Conservation (phyloP, 768 basidiomycete genomes). For the Cubamyces lactineus region DNA sequence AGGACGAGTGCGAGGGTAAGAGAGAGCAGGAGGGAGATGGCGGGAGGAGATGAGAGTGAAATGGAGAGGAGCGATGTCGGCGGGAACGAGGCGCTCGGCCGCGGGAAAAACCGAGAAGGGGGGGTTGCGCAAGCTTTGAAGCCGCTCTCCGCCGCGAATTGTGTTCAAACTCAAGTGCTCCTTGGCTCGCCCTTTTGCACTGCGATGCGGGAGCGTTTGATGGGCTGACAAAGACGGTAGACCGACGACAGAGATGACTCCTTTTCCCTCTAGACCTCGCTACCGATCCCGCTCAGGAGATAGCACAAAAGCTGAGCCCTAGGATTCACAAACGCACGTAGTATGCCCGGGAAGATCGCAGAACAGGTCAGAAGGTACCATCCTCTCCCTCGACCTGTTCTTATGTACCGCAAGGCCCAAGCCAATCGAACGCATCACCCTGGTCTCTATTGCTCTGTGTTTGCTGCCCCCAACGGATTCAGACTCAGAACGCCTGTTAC, state of each 20-base stretch:
- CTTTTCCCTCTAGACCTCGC: neutral
- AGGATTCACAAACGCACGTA: too few species aligned
- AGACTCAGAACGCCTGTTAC: too few species aligned
- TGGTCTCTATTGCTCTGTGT: too few species aligned
- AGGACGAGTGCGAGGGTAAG: slow-evolving; percentile 5
- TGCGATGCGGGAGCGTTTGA: neutral
- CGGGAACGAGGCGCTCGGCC: slow-evolving; percentile 20
- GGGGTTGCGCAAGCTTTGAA: slow-evolving; percentile 24
- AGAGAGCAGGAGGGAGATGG: slow-evolving; percentile 2
- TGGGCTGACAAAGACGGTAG: slow-evolving; percentile 11
- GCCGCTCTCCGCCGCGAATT: slow-evolving; percentile 6
- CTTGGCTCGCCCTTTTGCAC: neutral
- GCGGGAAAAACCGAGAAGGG: slow-evolving; percentile 21
- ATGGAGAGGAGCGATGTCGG: slow-evolving; percentile 15
- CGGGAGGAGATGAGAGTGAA: slow-evolving; percentile 13
- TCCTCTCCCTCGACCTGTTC: neutral
- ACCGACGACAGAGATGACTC: slow-evolving; percentile 10
- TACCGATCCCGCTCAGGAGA: slow-evolving; percentile 3
- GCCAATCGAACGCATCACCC: too few species aligned
- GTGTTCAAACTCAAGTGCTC: neutral
- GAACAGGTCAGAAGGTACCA: slow-evolving; percentile 6
- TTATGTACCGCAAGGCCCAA: neutral
- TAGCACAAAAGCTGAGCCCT: neutral
- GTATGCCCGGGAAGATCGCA: neutral
- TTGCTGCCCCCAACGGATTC: too few species aligned